These are phyloP conservation scores for Coprinopsis strossmayeri DNA, from an alignment of 768 basidiomycete species.

Conservation along the genomic window DNA sequence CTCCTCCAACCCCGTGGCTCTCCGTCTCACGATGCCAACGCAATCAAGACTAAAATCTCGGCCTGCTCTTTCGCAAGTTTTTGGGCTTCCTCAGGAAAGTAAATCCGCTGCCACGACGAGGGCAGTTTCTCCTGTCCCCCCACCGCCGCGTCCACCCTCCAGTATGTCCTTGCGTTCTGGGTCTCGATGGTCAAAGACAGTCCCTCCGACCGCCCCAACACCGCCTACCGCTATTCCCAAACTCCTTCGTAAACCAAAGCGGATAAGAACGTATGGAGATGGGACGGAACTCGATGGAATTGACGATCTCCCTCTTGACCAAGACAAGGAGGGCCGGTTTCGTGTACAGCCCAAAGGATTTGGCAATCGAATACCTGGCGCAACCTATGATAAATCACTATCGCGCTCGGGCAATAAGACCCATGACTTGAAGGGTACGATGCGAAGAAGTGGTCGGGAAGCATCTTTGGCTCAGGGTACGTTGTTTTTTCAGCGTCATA, in stretches of 20 bases:
- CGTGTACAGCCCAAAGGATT: constrained; percentile 69
- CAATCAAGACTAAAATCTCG: constrained; percentile 69
- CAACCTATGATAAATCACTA: constrained; percentile 27
- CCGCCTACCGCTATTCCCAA: constrained; percentile 46
- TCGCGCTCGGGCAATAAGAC: constrained; percentile 19
- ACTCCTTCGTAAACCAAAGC: constrained; percentile 71
- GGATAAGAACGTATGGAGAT: constrained; percentile 70
- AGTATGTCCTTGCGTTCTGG: constrained; percentile 34
- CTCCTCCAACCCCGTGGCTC: constrained; percentile 67
- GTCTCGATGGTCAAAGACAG: constrained; percentile 17
- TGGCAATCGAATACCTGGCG: constrained; percentile 56
- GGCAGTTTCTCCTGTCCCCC: constrained; percentile 48
- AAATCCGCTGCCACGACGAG: constrained; percentile 33
- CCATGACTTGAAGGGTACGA: constrained; percentile 42
- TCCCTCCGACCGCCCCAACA: constrained; percentile 27
- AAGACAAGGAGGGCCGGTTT: constrained; percentile 72
- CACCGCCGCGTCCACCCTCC: constrained; percentile 60
- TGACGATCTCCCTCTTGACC: constrained; percentile 82
- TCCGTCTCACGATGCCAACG: constrained; percentile 85
- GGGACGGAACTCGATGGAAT: constrained; percentile 87
- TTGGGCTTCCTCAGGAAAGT: constrained; percentile 39
- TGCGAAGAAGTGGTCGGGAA: constrained; percentile 52
- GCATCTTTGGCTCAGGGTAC: constrained; percentile 30
- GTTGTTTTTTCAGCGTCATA: constrained; percentile 29
- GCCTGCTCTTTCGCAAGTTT: constrained; percentile 71